Percentiles rank a stretch among this genome's conserved stretches.
Evolutionary conservation across 2,329 filamentous ascomycete genomes (phyloP).

Genomic region (Sporothrix protearum): DNA sequence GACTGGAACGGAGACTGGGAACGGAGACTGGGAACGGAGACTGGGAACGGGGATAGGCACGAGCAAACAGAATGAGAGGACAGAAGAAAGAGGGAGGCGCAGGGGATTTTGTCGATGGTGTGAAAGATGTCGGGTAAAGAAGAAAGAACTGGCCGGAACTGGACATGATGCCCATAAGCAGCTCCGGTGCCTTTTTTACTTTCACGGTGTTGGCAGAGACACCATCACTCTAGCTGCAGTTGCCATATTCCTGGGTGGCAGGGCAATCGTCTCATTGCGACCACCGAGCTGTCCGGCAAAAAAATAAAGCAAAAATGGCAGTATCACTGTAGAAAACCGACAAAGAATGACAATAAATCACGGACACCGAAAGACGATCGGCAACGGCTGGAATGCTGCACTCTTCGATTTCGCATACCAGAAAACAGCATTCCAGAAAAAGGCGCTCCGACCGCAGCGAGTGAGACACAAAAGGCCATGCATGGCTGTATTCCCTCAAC

Average conservation of each 20-base stretch:
- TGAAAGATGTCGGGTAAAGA: background rate
- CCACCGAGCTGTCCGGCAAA: background rate
- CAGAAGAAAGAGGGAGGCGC: background rate
- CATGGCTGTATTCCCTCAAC: background rate
- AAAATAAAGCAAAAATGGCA: background rate
- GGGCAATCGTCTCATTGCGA: constrained; percentile 19
- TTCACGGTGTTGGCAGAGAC: background rate
- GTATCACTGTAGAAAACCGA: background rate
- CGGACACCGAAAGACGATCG: background rate
- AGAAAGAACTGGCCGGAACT: constrained; percentile 15
- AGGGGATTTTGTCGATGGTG: background rate
- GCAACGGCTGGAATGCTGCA: background rate
- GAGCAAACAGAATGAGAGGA: background rate
- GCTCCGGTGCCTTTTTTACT: background rate
- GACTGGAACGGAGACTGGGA: background rate
- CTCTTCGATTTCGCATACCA: background rate
- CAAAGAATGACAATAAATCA: background rate
- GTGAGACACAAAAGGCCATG: background rate
- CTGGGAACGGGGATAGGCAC: background rate
- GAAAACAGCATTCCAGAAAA: background rate
- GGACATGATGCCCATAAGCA: background rate
- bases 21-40: background rate
- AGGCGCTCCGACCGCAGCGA: background rate
- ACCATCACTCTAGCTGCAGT: background rate
- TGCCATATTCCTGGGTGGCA: constrained; percentile 22